phyloP scores from a whole-genome alignment of 805 yeast genomes.

The Yamadazyma philogaea region DNA sequence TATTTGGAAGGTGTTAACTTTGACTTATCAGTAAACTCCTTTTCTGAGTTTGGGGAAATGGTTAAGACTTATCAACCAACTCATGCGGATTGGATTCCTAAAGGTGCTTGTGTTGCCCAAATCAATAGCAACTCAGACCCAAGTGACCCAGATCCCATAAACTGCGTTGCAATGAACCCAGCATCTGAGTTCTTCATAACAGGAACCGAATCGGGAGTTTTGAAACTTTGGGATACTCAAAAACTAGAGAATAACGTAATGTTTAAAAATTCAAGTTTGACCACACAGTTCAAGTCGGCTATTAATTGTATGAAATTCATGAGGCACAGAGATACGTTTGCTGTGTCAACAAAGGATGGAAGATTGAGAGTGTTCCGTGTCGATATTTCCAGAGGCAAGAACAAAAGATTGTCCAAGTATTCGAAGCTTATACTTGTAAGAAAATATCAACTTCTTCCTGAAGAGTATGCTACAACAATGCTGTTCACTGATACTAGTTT shows the following conservation, averaged over 20 bases:
- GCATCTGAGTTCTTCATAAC: slow-evolving; percentile 67
- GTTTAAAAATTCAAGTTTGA: slow-evolving; percentile 43
- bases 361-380: slow-evolving; percentile 35
- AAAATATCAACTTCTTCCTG: slow-evolving; percentile 33
- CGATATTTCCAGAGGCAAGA: slow-evolving; percentile 33
- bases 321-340: slow-evolving; percentile 54
- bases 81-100: slow-evolving; percentile 10
- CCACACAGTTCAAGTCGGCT: slow-evolving; percentile 46
- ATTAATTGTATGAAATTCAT: slow-evolving; percentile 52
- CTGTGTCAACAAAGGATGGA: slow-evolving; percentile 52
- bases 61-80: slow-evolving; percentile 13
- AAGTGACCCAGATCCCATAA: slow-evolving; percentile 39
- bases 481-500: slow-evolving; percentile 32
- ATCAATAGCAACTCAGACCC: slow-evolving; percentile 51
- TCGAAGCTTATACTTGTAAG: slow-evolving; percentile 35
- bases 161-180: slow-evolving; percentile 55
- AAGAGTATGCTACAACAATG: slow-evolving; percentile 12
- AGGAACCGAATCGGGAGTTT: slow-evolving; percentile 70
- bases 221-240: slow-evolving; percentile 76
- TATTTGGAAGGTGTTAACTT: slow-evolving; percentile 53
- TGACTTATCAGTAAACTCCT: slow-evolving; percentile 57
- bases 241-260: slow-evolving; percentile 62
- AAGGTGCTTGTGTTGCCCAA: slow-evolving; percentile 48
- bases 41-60: slow-evolving; percentile 61
- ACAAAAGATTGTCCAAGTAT: slow-evolving; percentile 28